Evolutionary conservation across 768 basidiomycete species (phyloP).

Genomic region (Gyrodon lividus): DNA sequence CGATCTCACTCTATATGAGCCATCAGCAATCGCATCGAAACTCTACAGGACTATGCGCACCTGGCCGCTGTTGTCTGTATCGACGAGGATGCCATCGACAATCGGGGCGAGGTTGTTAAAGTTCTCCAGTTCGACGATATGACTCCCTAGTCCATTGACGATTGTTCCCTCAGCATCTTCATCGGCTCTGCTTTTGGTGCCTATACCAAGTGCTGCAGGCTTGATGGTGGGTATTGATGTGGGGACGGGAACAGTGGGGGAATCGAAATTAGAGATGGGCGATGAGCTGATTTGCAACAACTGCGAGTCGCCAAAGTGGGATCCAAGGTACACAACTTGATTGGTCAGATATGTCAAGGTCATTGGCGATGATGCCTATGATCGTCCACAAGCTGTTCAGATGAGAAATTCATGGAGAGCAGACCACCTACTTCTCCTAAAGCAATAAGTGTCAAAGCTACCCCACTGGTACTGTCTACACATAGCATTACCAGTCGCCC

Average conservation of each 20-base stretch:
- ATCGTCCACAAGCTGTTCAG: not conserved
- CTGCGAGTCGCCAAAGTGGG: constrained; percentile 80
- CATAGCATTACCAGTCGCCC: constrained; percentile 72
- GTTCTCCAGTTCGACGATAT: constrained; percentile 58
- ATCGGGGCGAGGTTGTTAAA: constrained; percentile 84
- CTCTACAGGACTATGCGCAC: constrained; percentile 34
- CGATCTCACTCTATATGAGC: constrained; percentile 60
- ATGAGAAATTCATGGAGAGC: not conserved
- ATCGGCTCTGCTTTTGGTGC: constrained; percentile 37
- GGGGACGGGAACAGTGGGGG: constrained; percentile 53
- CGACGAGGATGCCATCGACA: constrained; percentile 73
- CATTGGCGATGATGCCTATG: constrained; percentile 67
- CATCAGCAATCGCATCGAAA: not conserved
- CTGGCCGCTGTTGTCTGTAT: constrained; percentile 69
- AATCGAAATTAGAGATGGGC: constrained; percentile 40
- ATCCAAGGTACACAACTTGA: constrained; percentile 74
- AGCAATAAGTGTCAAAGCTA: constrained; percentile 51
- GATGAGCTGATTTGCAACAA: constrained; percentile 56
- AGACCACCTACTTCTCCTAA: constrained; percentile 62
- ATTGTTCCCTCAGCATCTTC: constrained; percentile 43
- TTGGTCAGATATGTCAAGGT: constrained; percentile 70
- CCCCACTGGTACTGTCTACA: constrained; percentile 41
- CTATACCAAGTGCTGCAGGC: constrained; percentile 34
- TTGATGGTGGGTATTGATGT: constrained; percentile 43
- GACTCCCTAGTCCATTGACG: constrained; percentile 52